Conservation (phyloP, 1,139 yeast species). For the Debaryomyces subglobosus region DNA sequence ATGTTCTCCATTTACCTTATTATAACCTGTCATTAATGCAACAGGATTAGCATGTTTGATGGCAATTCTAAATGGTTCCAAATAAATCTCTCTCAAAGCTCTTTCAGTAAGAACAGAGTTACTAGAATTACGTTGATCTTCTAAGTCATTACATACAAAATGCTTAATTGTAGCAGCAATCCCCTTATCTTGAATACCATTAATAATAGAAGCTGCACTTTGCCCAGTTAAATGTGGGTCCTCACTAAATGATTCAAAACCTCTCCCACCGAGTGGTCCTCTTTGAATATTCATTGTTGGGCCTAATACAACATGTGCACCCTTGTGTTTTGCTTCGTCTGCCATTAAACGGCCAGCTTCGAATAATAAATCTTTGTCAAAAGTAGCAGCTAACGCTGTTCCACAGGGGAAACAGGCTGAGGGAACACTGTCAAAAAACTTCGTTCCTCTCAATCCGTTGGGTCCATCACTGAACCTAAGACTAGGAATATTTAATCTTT, state of each 20-base stretch:
- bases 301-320: slow-evolving; percentile 35
- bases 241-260: slow-evolving; percentile 34
- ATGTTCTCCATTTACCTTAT: slow-evolving; percentile 58
- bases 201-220: slow-evolving; percentile 26
- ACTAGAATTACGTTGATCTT: slow-evolving; percentile 52
- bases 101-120: slow-evolving; percentile 53
- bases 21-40: slow-evolving; percentile 57
- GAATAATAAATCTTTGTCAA: slow-evolving; percentile 30
- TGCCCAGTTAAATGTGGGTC: slow-evolving; percentile 34
- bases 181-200: slow-evolving; percentile 28
- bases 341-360: slow-evolving; percentile 39
- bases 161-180: slow-evolving; percentile 60
- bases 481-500: slow-evolving; percentile 43
- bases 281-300: slow-evolving; percentile 33
- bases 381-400: slow-evolving; percentile 48
- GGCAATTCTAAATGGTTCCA: slow-evolving; percentile 63
- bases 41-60: slow-evolving; percentile 40
- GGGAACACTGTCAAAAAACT: slow-evolving; percentile 35
- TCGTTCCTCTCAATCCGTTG: slow-evolving; percentile 39
- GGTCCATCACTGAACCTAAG: slow-evolving; percentile 41
- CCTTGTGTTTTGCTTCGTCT: slow-evolving; percentile 36
- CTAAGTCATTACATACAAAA: slow-evolving; percentile 60
- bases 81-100: slow-evolving; percentile 60
- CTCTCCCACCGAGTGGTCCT: slow-evolving; percentile 35
- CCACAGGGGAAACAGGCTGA: slow-evolving; percentile 43